Base-by-base conservation (phyloP, 1,139 yeast genomes). In the Hemisphaericaspora xylofermentans region DNA sequence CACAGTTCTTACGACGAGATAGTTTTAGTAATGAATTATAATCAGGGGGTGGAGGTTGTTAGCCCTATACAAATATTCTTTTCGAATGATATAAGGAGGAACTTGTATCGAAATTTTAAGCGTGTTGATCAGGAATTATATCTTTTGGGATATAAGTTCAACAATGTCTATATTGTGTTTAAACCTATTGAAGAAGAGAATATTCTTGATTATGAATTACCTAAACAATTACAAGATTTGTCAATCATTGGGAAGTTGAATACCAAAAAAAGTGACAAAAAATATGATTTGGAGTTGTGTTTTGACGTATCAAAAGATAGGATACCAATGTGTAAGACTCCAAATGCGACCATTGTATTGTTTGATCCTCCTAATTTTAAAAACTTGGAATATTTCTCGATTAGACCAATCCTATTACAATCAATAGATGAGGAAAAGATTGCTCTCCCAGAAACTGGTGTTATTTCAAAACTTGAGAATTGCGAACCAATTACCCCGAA, bases 311-410 rank as follows among this genome's bases (percentile, higher is more conserved):
- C 16, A 1, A 13, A 25, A 13, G 35, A 35, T 16, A 29, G 33
- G 8, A 32, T 46, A 9, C 57, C 56, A 3, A 18, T 6, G 15
- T 39, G 12, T 19, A 28, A 28, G 32, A 34, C 33, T 10, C 10
- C 35, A 19, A 10, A 34, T 17, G 13, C 17, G 13, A 31, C 39
- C 25, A 56, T 88, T 1, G 68, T 91, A 2, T 52, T 76, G 14
- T 91, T 82, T 58, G 78, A 78, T 26, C 87, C 95, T 1, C 98
- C 98, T 0, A 76, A 78, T 39, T 80, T 86, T 19, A 71, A 71
- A 33, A 76, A 79, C 46, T 75, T 93, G 72, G 96, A 91, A 53
- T 88, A 86, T 58, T 85, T 82, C 51, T 83, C 97, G 0, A 63
- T 86, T 4, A 68, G 74, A 18, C 96, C 97, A 0, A 85, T 84